A percentile compares a stretch with the other conserved stretches of the same genome.
Evolutionary conservation across 768 basidiomycete species (phyloP).

Genomic region (Amyloporia xantha): DNA sequence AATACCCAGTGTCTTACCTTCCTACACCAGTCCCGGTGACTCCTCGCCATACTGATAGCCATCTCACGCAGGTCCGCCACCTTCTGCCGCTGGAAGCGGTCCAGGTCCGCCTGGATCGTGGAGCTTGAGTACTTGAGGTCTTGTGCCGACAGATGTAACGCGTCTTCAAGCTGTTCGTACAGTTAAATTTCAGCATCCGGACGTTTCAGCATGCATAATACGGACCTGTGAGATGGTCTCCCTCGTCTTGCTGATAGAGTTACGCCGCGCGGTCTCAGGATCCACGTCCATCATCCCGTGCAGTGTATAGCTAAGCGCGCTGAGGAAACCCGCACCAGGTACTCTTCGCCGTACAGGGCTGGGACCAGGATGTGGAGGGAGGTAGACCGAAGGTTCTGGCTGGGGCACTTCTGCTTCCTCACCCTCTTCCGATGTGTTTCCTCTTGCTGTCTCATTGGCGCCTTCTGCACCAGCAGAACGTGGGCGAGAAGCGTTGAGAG

Average conservation of each 20-base stretch:
- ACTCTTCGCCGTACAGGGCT: constrained; percentile 56
- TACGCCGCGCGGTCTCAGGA: constrained; percentile 91
- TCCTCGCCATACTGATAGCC: constrained; percentile 83
- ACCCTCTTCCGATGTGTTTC: constrained; percentile 16
- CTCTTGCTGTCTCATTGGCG: constrained; percentile 22
- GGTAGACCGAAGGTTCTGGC: constrained; percentile 36
- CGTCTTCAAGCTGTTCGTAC: constrained; percentile 77
- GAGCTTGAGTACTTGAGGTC: constrained; percentile 95
- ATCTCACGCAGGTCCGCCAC: constrained; percentile 94
- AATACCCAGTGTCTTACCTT: constrained; percentile 48
- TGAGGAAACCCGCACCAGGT: constrained; percentile 82
- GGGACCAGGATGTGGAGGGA: constrained; percentile 78
- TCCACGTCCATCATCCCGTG: constrained; percentile 99
- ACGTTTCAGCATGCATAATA: constrained; percentile 1
- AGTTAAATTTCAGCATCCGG: constrained; percentile 7
- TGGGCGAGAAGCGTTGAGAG: constrained; percentile 15
- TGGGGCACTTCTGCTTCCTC: constrained; percentile 30
- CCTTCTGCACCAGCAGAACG: too few species aligned
- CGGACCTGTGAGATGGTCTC: constrained; percentile 91
- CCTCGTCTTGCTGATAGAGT: constrained; percentile 88
- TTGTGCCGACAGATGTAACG: constrained; percentile 83
- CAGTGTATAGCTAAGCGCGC: constrained; percentile 88
- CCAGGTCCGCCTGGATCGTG: constrained; percentile 95
- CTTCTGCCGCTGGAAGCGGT: constrained; percentile 98
- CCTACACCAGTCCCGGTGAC: constrained; percentile 95